These are phyloP conservation scores for Diaporthe ampelina DNA, from an alignment of 2,329 filamentous ascomycete species.

Conservation along the genomic window DNA sequence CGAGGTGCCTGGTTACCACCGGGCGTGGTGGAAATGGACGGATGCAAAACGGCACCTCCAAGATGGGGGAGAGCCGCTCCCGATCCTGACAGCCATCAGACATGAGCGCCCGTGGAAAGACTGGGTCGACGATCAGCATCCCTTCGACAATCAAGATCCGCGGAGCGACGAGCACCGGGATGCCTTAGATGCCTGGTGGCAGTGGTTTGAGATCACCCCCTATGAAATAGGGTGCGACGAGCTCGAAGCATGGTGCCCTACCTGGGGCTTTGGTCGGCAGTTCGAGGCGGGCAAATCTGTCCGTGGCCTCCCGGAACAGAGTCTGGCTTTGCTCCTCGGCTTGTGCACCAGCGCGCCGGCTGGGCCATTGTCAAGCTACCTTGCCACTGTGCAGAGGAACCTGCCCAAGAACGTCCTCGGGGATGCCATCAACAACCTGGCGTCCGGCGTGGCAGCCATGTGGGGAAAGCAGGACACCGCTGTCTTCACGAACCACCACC, in stretches of 20 bases:
- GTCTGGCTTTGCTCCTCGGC: slow-evolving; percentile 34
- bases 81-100: slow-evolving; percentile 36
- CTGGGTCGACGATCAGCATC: slow-evolving; percentile 35
- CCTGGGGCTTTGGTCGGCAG: slow-evolving; percentile 35
- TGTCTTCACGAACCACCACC: slow-evolving; percentile 36
- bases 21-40: slow-evolving; percentile 35
- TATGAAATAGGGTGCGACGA: slow-evolving; percentile 36
- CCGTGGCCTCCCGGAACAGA: slow-evolving; percentile 29
- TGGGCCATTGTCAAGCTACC: slow-evolving; percentile 28
- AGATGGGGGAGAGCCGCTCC: slow-evolving; percentile 22
- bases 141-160: slow-evolving; percentile 14
- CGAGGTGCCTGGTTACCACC: slow-evolving; percentile 23
- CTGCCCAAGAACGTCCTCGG: slow-evolving; percentile 35
- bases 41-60: slow-evolving; percentile 27
- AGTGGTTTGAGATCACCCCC: slow-evolving; percentile 34
- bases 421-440: slow-evolving; percentile 27
- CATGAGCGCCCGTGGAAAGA: slow-evolving; percentile 39
- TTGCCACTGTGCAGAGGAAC: slow-evolving; percentile 35
- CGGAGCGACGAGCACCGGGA: slow-evolving; percentile 30
- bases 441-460: slow-evolving; percentile 17
- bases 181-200: slow-evolving; percentile 34
- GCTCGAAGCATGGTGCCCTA: slow-evolving; percentile 35
- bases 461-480: slow-evolving; percentile 36
- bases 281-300: slow-evolving; percentile 30
- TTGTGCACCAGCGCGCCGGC: slow-evolving; percentile 32